Base-by-base conservation (phyloP, 805 yeast species). In the Clavispora asparagi region DNA sequence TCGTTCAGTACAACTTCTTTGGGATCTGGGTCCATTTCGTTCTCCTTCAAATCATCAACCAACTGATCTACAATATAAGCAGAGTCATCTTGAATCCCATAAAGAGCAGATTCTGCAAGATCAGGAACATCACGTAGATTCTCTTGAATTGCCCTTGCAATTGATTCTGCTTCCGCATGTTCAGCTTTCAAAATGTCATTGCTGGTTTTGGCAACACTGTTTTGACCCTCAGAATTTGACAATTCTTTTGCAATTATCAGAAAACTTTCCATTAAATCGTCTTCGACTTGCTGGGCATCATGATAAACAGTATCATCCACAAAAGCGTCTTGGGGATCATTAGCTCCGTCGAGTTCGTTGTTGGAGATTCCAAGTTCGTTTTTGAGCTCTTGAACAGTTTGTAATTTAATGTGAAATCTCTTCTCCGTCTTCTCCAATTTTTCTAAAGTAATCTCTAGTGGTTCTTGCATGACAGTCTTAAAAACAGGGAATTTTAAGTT, bases 331-430 rank as follows among this genome's bases (percentile, higher is more conserved):
- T 29, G 31, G 7, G n/a, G 31, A 11, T 29, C 4, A 8, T 27
- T 29, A 2, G 7, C n/a, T 6, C n/a, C 11, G 7, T 31, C 35
- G 8, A 13, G 4, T n/a, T n/a, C 17, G 3, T 30, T 37, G 6
- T 8, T 19, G 6, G 38, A 25, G 5, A 41, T 23, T 6, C 50
- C 53, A 3, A 47, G 39, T 35, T 53, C 50, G 8, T 39, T 28
- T 19, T 46, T 43, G 25, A 54, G 46, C n/a, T 45, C 45, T 2
- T 48, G 45, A 5, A 53, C 53, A 19, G 55, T 44, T 5, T 48
- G 45, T 10, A 54, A 49, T 37, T 49, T 50, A 25, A 54, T 39
- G 13, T 51, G 39, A 45, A 48, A 54, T 25, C 39, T 52, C 42
- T 43, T 43, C 27, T 54, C 52, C 2, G 58, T 51, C 4, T 32